Percentiles rank a stretch among this genome's conserved stretches.
These are phyloP conservation scores for Lecanicillium sp. DNA, from an alignment of 2,329 filamentous ascomycete species.

Conservation along the genomic window DNA sequence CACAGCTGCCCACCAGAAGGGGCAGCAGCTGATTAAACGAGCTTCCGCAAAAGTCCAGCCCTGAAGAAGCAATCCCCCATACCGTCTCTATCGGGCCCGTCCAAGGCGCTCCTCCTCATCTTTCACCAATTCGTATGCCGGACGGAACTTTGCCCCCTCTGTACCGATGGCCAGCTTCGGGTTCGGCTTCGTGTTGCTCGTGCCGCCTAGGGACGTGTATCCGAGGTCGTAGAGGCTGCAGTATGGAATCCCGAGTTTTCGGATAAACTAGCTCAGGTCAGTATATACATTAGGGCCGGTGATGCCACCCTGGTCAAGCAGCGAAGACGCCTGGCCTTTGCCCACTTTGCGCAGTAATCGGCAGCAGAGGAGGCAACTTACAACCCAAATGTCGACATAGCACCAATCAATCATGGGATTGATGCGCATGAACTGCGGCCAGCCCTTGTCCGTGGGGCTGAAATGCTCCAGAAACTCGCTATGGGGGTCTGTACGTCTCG, in stretches of 20 bases:
- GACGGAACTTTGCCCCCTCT: conserved; percentile 45
- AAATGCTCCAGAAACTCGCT: conserved; percentile 73
- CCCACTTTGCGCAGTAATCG: too few species aligned
- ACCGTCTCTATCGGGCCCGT: conserved; percentile 51
- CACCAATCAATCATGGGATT: conserved; percentile 98
- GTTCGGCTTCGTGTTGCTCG: conserved; percentile 82
- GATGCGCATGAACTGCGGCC: conserved; percentile 87
- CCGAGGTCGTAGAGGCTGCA: conserved; percentile 81
- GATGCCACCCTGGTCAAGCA: too few species aligned
- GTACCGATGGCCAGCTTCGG: conserved; percentile 52
- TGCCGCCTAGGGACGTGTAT: conserved; percentile 89
- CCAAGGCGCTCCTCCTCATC: conserved; percentile 76
- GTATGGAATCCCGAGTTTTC: conserved; percentile 72
- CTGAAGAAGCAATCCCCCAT: too few species aligned
- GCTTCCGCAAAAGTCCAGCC: too few species aligned
- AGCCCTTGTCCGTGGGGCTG: conserved; percentile 78
- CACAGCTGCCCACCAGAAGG: too few species aligned
- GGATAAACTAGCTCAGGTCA: conserved; percentile 57
- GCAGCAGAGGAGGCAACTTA: conserved; percentile 44
- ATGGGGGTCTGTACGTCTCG: conserved; percentile 86
- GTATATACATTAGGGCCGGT: conserved; percentile 4
- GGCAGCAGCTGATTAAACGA: too few species aligned
- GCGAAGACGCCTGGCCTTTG: too few species aligned
- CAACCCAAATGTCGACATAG: conserved; percentile 89
- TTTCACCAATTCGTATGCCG: conserved; percentile 67